Percentiles rank a stretch among this genome's conserved stretches.
Evolutionary conservation across 495 filamentous ascomycete species (phyloP).

Genomic region (Neohortaea acidophila): DNA sequence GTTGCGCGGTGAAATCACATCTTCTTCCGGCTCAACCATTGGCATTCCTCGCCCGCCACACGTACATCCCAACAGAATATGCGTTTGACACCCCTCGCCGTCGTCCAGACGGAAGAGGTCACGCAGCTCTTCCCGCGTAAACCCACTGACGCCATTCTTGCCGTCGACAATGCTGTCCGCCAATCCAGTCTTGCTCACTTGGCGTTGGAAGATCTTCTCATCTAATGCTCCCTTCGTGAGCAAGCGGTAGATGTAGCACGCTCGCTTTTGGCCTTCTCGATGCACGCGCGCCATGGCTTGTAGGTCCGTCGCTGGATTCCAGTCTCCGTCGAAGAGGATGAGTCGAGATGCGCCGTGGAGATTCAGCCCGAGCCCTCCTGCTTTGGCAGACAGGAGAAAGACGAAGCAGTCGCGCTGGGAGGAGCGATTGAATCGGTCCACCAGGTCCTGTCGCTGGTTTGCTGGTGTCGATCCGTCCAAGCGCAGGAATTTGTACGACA

Average conservation of each 20-base stretch:
- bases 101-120: conserved; percentile 60
- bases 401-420: conserved; percentile 45
- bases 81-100: conserved; percentile 44
- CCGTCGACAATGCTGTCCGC: conserved; percentile 52
- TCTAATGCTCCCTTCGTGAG: conserved; percentile 59
- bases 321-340: conserved; percentile 67
- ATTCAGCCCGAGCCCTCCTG: conserved; percentile 62
- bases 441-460: conserved; percentile 53
- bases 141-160: conserved; percentile 43
- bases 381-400: conserved; percentile 67
- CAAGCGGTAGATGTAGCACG: conserved; percentile 60
- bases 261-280: conserved; percentile 57
- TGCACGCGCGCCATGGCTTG: conserved; percentile 82
- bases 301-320: conserved; percentile 68
- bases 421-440: conserved; percentile 61
- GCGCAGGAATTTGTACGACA: conserved; percentile 51
- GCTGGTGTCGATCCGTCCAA: conserved; percentile 60
- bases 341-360: conserved; percentile 63
- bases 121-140: conserved; percentile 52
- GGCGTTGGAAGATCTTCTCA: conserved; percentile 76
- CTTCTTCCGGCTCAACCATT: conserved; percentile 3
- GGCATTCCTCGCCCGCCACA: conserved; percentile 45
- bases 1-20: conserved; percentile 1
- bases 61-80: conserved; percentile 52
- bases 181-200: conserved; percentile 60